Percentiles rank a stretch among this genome's conserved stretches.
Conservation (phyloP, 768 basidiomycete species). For the Suillus paluster region DNA sequence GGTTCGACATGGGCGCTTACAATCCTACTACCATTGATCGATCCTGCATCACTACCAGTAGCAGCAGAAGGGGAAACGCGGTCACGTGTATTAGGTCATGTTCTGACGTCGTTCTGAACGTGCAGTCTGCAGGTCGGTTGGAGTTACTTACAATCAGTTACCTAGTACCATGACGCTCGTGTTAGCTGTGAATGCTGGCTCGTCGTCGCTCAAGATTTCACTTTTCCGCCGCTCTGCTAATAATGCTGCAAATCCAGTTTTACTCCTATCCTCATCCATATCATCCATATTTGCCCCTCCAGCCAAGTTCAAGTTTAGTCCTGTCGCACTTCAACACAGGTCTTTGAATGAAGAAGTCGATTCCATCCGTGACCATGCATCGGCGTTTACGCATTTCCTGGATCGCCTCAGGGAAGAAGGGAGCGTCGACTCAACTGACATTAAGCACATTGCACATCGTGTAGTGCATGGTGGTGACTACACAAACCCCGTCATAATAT, state of each 20-base stretch:
- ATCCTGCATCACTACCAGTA: too few species aligned
- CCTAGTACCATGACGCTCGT: constrained; percentile 44
- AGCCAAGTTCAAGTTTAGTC: constrained; percentile 52
- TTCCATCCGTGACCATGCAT: constrained; percentile 57
- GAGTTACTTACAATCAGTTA: not conserved
- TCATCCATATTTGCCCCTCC: constrained; percentile 63
- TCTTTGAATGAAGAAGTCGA: constrained; percentile 28
- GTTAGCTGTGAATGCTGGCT: constrained; percentile 79
- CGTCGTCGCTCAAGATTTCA: constrained; percentile 85
- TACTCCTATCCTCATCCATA: constrained; percentile 55
- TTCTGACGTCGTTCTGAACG: not conserved
- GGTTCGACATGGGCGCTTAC: too few species aligned
- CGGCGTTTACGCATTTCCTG: constrained; percentile 68
- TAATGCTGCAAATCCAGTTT: constrained; percentile 40
- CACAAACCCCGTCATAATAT: constrained; percentile 69
- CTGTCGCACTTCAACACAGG: constrained; percentile 15
- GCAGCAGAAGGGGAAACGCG: not conserved
- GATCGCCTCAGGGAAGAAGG: constrained; percentile 46
- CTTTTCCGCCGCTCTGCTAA: constrained; percentile 50
- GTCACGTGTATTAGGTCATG: constrained; percentile 1
- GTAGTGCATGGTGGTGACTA: constrained; percentile 91
- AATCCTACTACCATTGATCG: too few species aligned
- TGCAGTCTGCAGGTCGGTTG: too few species aligned
- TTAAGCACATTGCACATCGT: constrained; percentile 69
- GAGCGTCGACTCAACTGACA: constrained; percentile 45